These are phyloP conservation scores for Graphiopsis chlorocephala DNA, from an alignment of 2,329 filamentous ascomycete species.

Conservation along the genomic window DNA sequence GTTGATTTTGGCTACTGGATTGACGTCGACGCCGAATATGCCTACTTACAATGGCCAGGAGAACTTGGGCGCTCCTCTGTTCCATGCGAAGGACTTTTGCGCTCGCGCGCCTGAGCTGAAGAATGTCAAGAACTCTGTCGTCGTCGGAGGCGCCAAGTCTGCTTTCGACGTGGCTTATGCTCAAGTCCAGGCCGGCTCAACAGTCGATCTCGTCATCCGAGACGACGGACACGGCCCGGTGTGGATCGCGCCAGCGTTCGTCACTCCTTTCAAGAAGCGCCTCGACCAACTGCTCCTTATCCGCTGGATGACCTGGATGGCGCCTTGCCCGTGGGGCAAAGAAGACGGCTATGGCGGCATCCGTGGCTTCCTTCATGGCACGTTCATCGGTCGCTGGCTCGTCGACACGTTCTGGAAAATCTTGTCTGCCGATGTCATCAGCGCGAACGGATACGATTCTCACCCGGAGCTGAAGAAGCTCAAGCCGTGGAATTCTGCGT, in stretches of 20 bases:
- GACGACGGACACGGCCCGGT: conserved; percentile 58
- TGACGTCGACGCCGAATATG: conserved; percentile 57
- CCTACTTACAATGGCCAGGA: conserved; percentile 52
- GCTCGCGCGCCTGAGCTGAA: conserved; percentile 37
- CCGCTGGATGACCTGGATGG: conserved; percentile 70
- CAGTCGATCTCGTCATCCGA: conserved; percentile 58
- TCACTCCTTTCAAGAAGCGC: conserved; percentile 66
- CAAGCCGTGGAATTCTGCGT: conserved; percentile 41
- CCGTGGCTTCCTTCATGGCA: conserved; percentile 57
- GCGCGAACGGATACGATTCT: conserved; percentile 46
- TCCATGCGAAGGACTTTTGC: conserved; percentile 57
- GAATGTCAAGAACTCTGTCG: conserved; percentile 44
- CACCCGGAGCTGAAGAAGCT: conserved; percentile 43
- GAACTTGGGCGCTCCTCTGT: conserved; percentile 52
- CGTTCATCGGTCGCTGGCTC: conserved; percentile 54
- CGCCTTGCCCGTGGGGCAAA: conserved; percentile 69
- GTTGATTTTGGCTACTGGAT: conserved; percentile 61
- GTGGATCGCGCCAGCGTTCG: conserved; percentile 60
- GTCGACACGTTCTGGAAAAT: conserved; percentile 57
- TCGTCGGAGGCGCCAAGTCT: conserved; percentile 63
- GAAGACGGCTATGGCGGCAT: conserved; percentile 58
- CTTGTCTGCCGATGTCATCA: conserved; percentile 53
- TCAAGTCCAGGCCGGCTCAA: conserved; percentile 51
- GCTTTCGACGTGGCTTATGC: conserved; percentile 63
- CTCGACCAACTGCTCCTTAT: conserved; percentile 66